Evolutionary conservation across 2,329 filamentous ascomycete species (phyloP).

Genomic region (Colletotrichum truncatum): DNA sequence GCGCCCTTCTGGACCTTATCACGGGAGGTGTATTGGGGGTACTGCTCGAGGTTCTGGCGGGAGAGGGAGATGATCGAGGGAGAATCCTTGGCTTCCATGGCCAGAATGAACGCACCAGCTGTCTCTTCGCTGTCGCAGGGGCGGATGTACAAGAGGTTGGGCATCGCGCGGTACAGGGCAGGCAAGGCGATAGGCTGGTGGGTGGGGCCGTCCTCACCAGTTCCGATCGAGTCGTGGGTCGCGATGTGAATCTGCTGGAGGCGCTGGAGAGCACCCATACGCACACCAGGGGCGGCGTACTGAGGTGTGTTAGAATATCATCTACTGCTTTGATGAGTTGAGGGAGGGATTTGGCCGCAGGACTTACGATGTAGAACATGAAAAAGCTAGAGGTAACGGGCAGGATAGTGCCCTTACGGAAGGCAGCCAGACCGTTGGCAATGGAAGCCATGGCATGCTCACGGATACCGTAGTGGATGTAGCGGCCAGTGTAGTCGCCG

Average conservation of each 20-base stretch:
- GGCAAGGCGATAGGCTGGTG: conserved; percentile 70
- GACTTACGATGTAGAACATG: conserved; percentile 65
- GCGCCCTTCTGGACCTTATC: conserved; percentile 53
- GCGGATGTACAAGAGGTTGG: conserved; percentile 68
- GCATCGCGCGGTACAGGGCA: conserved; percentile 69
- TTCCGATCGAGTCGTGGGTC: conserved; percentile 69
- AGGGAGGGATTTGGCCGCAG: background rate
- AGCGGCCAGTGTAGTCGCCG: conserved; percentile 63
- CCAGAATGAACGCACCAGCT: conserved; percentile 61
- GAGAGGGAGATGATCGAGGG: conserved; percentile 59
- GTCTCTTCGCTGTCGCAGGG: conserved; percentile 68
- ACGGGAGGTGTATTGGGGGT: conserved; percentile 55
- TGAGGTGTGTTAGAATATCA: conserved; percentile 15
- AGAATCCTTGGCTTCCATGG: conserved; percentile 50
- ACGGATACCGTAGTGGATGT: conserved; percentile 68
- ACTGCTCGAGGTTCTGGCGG: conserved; percentile 50
- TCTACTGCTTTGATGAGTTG: too few species aligned
- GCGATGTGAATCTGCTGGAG: conserved; percentile 67
- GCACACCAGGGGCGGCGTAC: conserved; percentile 65
- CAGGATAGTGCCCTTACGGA: conserved; percentile 61
- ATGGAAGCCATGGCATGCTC: conserved; percentile 70
- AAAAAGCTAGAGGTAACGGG: conserved; percentile 69
- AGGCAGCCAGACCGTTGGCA: conserved; percentile 68
- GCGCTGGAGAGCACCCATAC: conserved; percentile 67
- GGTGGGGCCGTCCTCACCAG: conserved; percentile 69